Conservation (phyloP, 805 yeast species). For the Teunomyces gatunensis region DNA sequence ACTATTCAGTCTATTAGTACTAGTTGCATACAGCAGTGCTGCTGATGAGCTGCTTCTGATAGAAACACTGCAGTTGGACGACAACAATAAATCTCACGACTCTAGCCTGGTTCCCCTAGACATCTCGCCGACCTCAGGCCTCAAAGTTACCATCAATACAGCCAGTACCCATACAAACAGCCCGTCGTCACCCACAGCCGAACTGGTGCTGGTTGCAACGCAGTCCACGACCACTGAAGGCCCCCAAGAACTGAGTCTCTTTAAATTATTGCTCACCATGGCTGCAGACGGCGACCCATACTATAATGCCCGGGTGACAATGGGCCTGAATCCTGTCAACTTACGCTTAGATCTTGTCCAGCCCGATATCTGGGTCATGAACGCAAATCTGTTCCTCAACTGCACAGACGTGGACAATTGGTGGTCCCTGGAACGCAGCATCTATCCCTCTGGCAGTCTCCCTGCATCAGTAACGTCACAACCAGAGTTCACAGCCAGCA, state of each 20-base stretch:
- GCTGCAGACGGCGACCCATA: conserved; percentile 12
- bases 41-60: no score
- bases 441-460: conserved; percentile 3
- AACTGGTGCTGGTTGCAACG: not conserved
- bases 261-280: conserved; percentile 11
- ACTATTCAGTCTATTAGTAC: no score
- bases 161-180: no score
- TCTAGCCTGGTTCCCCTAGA: no score
- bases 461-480: conserved; percentile 17
- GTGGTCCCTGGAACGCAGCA: conserved; percentile 12
- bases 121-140: no score
- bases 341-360: conserved; percentile 33
- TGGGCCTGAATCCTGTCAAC: conserved; percentile 13
- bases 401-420: conserved; percentile 23
- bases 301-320: conserved; percentile 15
- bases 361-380: conserved; percentile 39
- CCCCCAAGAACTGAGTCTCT: not conserved
- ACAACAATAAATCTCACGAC: no score
- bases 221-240: not conserved
- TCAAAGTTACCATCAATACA: no score
- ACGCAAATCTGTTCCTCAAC: conserved; percentile 20
- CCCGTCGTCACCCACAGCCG: not conserved
- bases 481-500: conserved; percentile 18
- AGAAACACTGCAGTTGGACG: no score
- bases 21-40: no score